Conservation (phyloP, 306 rosid genomes). For the Echinosophora koreensis region DNA sequence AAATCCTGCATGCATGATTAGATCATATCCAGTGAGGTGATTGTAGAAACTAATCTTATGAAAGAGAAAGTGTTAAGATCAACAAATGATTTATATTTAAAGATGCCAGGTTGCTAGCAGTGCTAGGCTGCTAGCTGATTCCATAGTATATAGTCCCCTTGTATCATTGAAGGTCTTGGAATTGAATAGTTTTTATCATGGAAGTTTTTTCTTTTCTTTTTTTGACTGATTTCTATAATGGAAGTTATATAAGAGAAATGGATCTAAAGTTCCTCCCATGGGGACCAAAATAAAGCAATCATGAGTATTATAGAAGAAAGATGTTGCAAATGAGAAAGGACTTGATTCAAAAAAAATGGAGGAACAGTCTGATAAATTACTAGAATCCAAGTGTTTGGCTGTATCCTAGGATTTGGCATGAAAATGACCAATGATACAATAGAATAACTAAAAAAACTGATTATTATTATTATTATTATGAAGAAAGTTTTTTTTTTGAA, state of each 20-base stretch:
- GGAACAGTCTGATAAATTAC: not conserved
- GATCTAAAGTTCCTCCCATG: not conserved
- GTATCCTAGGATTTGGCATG: not conserved
- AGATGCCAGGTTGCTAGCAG: too few relatives aligned
- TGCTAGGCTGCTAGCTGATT: too few relatives aligned
- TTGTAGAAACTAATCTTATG: not conserved
- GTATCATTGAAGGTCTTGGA: not conserved
- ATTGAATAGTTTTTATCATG: not conserved
- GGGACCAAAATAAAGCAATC: not conserved
- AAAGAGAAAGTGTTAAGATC: too few relatives aligned
- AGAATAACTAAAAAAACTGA: not conserved
- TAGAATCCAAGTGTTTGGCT: not conserved
- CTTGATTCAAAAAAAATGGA: not conserved
- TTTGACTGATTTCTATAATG: too few relatives aligned
- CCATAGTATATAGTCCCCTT: not conserved
- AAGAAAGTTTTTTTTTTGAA: too few relatives aligned
- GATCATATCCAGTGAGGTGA: not conserved
- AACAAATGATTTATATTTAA: too few relatives aligned
- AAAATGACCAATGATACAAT: not conserved
- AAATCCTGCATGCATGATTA: slow-evolving; percentile 56
- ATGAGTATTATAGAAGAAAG: not conserved
- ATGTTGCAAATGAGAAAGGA: not conserved
- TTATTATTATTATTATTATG: too few relatives aligned
- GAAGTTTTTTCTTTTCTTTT: too few relatives aligned
- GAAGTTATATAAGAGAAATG: not conserved